These are phyloP conservation scores for Yamadazyma paraphyllophila DNA, from an alignment of 805 yeast species.

Conservation along the genomic window DNA sequence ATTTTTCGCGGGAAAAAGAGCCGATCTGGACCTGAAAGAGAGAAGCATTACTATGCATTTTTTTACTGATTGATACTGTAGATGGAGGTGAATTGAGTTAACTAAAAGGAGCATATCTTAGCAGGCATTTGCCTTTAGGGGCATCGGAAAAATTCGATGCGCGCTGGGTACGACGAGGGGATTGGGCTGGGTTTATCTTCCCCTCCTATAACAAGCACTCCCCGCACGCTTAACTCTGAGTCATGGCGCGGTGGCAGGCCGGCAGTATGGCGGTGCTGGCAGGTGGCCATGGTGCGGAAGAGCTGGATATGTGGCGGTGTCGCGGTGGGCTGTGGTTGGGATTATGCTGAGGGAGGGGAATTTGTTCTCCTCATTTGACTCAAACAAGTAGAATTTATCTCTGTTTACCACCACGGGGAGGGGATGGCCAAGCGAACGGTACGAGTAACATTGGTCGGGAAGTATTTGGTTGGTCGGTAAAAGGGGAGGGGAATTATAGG, in stretches of 20 bases:
- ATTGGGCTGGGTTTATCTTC: neutral
- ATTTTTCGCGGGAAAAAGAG: too few relatives aligned
- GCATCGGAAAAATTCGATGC: neutral
- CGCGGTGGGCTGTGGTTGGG: neutral
- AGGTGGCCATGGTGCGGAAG: neutral
- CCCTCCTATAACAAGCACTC: neutral
- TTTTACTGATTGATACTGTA: neutral
- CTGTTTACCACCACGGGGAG: neutral
- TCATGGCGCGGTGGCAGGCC: too few relatives aligned
- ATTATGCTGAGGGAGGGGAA: constrained; percentile 1
- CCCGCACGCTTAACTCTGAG: neutral
- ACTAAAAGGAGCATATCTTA: neutral
- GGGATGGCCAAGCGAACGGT: neutral
- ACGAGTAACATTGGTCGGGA: neutral
- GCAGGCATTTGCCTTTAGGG: neutral
- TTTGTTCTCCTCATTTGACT: neutral
- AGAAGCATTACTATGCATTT: neutral
- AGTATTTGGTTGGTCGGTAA: neutral
- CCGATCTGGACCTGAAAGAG: neutral
- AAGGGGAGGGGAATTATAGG: neutral
- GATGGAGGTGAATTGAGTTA: neutral
- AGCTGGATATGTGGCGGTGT: neutral
- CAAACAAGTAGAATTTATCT: too few relatives aligned
- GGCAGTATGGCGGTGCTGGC: too few relatives aligned
- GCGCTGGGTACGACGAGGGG: neutral